These are phyloP conservation scores for Capsicum rhomboideum DNA, from an alignment of 257 asterid genomes.

Conservation along the genomic window DNA sequence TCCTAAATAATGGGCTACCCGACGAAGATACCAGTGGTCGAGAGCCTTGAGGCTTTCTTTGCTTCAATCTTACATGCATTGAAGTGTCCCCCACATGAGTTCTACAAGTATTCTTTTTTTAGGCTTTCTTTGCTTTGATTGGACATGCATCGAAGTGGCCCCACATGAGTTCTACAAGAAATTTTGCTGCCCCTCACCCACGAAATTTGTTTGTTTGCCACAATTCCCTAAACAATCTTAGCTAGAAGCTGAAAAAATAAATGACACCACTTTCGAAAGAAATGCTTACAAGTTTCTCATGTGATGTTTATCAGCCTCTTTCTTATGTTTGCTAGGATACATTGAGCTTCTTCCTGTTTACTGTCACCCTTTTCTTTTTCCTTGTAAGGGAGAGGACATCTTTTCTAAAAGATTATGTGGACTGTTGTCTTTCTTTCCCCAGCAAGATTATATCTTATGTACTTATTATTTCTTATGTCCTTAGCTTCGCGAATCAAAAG, in stretches of 20 bases:
- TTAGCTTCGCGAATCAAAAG: conserved; percentile 95
- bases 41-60: background rate
- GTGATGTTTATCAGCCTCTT: background rate
- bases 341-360: background rate
- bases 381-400: background rate
- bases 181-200: background rate
- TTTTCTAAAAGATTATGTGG: background rate
- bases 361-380: background rate
- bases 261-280: background rate
- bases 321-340: background rate
- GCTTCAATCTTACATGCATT: background rate
- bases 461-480: conserved; percentile 1
- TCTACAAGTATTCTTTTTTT: background rate
- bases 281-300: background rate
- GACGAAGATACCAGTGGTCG: background rate
- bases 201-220: background rate
- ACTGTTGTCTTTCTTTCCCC: background rate
- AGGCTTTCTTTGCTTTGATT: background rate
- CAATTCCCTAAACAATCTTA: background rate
- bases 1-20: background rate
- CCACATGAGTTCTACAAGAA: background rate
- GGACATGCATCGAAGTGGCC: background rate
- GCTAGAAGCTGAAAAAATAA: background rate
- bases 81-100: background rate
- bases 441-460: background rate